Conservation (phyloP, 2,329 filamentous ascomycete species). For the Setomelanomma holmii region DNA sequence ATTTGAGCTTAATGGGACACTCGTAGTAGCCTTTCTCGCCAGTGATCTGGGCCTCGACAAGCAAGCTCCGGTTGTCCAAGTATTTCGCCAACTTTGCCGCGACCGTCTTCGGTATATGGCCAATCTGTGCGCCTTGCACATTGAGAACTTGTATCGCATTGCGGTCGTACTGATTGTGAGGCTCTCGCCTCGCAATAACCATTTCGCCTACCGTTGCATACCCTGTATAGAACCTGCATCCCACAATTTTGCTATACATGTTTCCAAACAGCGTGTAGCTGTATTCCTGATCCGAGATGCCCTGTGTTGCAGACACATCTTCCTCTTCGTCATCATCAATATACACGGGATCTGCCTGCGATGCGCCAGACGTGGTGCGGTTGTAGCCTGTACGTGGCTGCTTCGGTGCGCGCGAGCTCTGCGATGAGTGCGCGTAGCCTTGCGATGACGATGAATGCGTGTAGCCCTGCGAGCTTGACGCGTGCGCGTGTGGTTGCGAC, state of each 20-base stretch:
- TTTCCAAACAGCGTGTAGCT: constrained; percentile 41
- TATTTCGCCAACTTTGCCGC: constrained; percentile 77
- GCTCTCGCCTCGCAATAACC: constrained; percentile 62
- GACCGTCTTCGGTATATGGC: constrained; percentile 73
- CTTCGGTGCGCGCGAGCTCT: constrained; percentile 30
- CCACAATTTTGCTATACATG: constrained; percentile 65
- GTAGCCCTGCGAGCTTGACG: constrained; percentile 24
- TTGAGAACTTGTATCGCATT: constrained; percentile 84
- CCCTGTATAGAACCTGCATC: constrained; percentile 53
- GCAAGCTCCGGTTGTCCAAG: constrained; percentile 62
- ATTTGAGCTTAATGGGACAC: constrained; percentile 72
- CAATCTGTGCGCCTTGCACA: constrained; percentile 76
- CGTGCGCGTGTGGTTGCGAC: constrained; percentile 4
- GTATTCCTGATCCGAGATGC: constrained; percentile 30
- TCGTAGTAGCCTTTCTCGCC: constrained; percentile 72
- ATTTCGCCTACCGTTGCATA: constrained; percentile 46
- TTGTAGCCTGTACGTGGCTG: constrained; percentile 30
- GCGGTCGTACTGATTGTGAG: constrained; percentile 61
- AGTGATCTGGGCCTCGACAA: constrained; percentile 73
- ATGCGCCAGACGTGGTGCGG: constrained; percentile 25
- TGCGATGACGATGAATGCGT: constrained; percentile 23
- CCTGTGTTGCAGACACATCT: constrained; percentile 35
- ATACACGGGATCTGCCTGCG: constrained; percentile 32
- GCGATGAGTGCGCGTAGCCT: constrained; percentile 21
- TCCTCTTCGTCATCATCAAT: constrained; percentile 40